Conservation (phyloP, 2,329 filamentous ascomycete species). For the Talaromyces islandicus region DNA sequence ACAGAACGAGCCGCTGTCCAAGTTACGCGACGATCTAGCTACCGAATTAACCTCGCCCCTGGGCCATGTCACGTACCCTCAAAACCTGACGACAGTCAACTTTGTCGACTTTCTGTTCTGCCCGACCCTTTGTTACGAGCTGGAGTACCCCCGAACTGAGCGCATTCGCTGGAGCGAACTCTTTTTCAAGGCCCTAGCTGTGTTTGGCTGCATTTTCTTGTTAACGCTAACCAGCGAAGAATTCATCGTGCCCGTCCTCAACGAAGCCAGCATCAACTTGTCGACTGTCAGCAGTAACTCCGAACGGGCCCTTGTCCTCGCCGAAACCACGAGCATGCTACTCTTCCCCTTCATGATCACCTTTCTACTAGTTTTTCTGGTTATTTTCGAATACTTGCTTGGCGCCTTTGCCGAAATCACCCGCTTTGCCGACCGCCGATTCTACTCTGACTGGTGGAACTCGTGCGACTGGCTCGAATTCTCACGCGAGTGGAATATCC, state of each 20-base stretch:
- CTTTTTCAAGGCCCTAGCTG: slow-evolving; percentile 76
- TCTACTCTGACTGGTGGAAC: slow-evolving; percentile 75
- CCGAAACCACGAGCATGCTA: slow-evolving; percentile 84
- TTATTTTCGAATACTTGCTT: slow-evolving; percentile 96
- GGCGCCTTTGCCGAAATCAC: slow-evolving; percentile 94
- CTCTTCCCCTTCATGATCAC: slow-evolving; percentile 97
- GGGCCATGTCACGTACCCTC: slow-evolving; percentile 82
- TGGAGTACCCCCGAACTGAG: slow-evolving; percentile 82
- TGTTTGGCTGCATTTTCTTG: slow-evolving; percentile 95
- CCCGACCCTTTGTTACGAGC: slow-evolving; percentile 93
- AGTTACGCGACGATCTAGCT: slow-evolving; percentile 79
- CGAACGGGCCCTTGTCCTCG: slow-evolving; percentile 72
- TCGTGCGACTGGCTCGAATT: slow-evolving; percentile 73
- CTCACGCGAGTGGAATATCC: slow-evolving; percentile 94
- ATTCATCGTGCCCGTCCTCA: slow-evolving; percentile 86
- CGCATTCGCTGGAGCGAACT: slow-evolving; percentile 74
- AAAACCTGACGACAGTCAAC: slow-evolving; percentile 77
- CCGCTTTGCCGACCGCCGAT: slow-evolving; percentile 85
- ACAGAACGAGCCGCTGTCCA: slow-evolving; percentile 51
- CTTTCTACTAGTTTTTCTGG: slow-evolving; percentile 90
- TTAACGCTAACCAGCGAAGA: slow-evolving; percentile 88
- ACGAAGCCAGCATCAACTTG: slow-evolving; percentile 59
- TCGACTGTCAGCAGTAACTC: slow-evolving; percentile 43
- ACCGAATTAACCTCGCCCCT: slow-evolving; percentile 86
- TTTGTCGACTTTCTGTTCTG: slow-evolving; percentile 84